These are phyloP conservation scores for Acacia concinna DNA, from an alignment of 331 rosid species.

Conservation along the genomic window DNA sequence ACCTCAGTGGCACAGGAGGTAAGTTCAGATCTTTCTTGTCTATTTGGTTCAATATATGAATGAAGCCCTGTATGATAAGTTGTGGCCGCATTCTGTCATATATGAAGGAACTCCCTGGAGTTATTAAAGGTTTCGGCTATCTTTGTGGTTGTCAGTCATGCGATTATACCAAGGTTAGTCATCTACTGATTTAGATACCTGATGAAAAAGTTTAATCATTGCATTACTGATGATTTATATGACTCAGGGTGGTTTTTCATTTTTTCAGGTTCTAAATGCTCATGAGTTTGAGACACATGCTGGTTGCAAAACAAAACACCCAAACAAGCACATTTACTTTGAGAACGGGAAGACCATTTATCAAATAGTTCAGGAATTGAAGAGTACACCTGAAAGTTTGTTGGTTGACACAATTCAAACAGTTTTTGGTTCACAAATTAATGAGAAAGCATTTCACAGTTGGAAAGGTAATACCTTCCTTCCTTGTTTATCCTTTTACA, in stretches of 20 bases:
- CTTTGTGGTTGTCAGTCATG: slow-evolving; percentile 90
- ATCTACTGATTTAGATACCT: slow-evolving; percentile 16
- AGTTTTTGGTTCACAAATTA: slow-evolving; percentile 9
- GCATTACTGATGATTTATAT: neutral
- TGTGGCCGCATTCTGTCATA: slow-evolving; percentile 28
- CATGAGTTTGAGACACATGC: slow-evolving; percentile 91
- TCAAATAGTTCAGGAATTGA: slow-evolving; percentile 13
- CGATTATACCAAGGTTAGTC: slow-evolving; percentile 64
- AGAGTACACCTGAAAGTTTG: slow-evolving; percentile 15
- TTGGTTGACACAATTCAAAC: slow-evolving; percentile 16
- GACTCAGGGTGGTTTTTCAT: slow-evolving; percentile 9
- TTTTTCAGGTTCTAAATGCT: slow-evolving; percentile 76
- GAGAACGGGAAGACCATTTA: slow-evolving; percentile 21
- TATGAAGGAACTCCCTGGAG: slow-evolving; percentile 80
- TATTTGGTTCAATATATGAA: slow-evolving; percentile 16
- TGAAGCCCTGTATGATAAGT: slow-evolving; percentile 24
- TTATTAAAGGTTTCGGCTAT: slow-evolving; percentile 85
- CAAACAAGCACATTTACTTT: slow-evolving; percentile 36
- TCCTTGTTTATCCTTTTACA: neutral
- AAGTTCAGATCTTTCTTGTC: slow-evolving; percentile 32
- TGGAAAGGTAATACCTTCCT: slow-evolving; percentile 8
- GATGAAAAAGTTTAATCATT: neutral
- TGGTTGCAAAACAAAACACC: slow-evolving; percentile 90
- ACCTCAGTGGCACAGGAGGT: slow-evolving; percentile 78
- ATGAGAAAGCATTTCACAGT: slow-evolving; percentile 7